Evolutionary conservation across 2,329 filamentous ascomycete species (phyloP), one percentile per base, ranked within the genome.

Genomic region (Clarireedia paspali): DNA sequence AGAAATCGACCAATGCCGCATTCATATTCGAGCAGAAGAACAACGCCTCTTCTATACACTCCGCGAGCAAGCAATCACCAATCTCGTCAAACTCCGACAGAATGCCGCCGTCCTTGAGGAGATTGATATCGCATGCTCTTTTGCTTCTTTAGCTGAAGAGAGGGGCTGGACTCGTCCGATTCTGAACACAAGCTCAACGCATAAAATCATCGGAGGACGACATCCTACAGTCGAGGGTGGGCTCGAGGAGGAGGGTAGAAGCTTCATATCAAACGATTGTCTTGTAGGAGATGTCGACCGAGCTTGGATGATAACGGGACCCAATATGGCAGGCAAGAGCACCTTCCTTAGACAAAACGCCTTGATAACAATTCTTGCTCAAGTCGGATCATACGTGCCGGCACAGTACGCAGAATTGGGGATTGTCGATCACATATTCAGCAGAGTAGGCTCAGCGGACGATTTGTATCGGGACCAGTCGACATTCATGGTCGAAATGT

Each of bases 401-500:
- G 94, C 94, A 0, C 81, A 86, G 24, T 88, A 89, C 69, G 92
- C 90, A 3, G 84, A 89, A 64, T 79, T 99, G 26, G 91, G 92
- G 1, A 77, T 99, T 45, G 91, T 96, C n/a, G 94, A 99, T 72
- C 90, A 92, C 66, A 87, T 99, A 53, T 97, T 95, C 75, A 94
- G 87, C 68, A 88, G 94, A 68, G 87, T 95, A 23, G 94, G 94
- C 1, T 95, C 91, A 1, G 94, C 92, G 1, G 95, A 99, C 70
- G 92, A 96, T 69, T 77, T 99, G n/a, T 96, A 88, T 74, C 83
- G 84, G 50, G 88, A 96, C 73, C 91, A 97, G 71, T 96, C 90
- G 53, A 99, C 95, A 0, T 99, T 99, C 72, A 97, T 99, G 94
- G 90, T 97, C 1, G 94, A 99, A 74, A 99, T 99, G 94, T 80